Percentiles rank a stretch among this genome's conserved stretches.
These are phyloP conservation scores for Mesotaenium endlicherianum DNA, from an alignment of 139 green algal species.

Conservation along the genomic window DNA sequence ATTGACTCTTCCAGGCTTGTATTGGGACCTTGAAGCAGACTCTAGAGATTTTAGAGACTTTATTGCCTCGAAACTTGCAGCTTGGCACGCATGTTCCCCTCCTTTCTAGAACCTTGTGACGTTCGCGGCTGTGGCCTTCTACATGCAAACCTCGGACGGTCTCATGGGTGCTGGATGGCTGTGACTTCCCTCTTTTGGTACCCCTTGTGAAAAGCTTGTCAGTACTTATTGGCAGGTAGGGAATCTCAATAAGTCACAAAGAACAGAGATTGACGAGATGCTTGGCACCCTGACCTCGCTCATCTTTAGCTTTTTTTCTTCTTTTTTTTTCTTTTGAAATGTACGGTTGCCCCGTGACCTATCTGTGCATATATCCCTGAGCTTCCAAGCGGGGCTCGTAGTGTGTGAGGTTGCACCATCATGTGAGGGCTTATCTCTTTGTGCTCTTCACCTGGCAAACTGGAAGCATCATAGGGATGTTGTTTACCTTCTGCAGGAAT, in stretches of 20 bases:
- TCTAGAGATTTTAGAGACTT: background rate
- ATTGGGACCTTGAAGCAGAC: background rate
- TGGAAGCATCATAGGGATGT: background rate
- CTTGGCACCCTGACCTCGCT: too few relatives aligned
- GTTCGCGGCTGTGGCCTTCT: background rate
- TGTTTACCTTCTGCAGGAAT: conserved; percentile 77
- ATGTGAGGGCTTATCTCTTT: background rate
- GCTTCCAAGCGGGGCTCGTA: too few relatives aligned
- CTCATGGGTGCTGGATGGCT: too few relatives aligned
- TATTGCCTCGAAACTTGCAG: background rate
- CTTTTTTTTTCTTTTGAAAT: background rate
- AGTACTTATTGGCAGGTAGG: too few relatives aligned
- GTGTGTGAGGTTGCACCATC: too few relatives aligned
- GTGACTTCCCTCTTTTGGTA: too few relatives aligned
- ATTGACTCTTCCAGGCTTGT: background rate
- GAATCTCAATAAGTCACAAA: too few relatives aligned
- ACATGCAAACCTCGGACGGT: too few relatives aligned
- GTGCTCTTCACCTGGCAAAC: background rate
- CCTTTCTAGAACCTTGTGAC: background rate
- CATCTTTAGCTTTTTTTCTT: background rate
- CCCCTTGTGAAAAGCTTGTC: too few relatives aligned
- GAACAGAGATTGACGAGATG: too few relatives aligned
- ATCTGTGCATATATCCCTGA: background rate
- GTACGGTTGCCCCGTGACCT: background rate
- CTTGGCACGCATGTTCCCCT: background rate